Evolutionary conservation across 805 yeast genomes (phyloP).

Genomic region (Suhomyces canberraensis): DNA sequence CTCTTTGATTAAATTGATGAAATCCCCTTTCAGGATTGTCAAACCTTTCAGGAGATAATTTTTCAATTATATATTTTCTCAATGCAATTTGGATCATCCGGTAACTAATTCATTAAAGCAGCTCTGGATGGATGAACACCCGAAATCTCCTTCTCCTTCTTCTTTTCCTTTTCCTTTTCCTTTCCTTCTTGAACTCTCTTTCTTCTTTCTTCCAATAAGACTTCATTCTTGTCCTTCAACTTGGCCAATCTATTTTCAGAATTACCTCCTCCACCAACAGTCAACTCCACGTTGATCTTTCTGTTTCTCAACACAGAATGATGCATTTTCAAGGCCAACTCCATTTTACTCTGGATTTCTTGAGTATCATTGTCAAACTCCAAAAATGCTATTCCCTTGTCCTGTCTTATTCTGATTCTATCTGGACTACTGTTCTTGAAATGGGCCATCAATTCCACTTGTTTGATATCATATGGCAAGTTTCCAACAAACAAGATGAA

Average conservation of each 20-base stretch:
- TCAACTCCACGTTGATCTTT: constrained; percentile 90
- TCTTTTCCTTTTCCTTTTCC: constrained; percentile 31
- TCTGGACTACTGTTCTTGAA: constrained; percentile 74
- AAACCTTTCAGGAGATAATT: too few relatives aligned
- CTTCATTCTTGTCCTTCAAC: constrained; percentile 74
- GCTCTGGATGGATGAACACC: constrained; percentile 70
- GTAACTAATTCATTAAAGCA: constrained; percentile 34
- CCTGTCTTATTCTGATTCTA: constrained; percentile 70
- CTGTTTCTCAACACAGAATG: constrained; percentile 67
- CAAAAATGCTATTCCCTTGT: constrained; percentile 88
- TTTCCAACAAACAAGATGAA: constrained; percentile 89
- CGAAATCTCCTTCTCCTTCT: constrained; percentile 11
- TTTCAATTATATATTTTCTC: too few relatives aligned
- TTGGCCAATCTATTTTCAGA: constrained; percentile 62
- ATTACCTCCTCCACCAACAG: constrained; percentile 98
- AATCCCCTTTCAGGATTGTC: too few relatives aligned
- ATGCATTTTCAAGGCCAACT: constrained; percentile 79
- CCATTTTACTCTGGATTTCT: constrained; percentile 77
- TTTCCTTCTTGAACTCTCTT: constrained; percentile 51
- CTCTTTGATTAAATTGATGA: too few relatives aligned
- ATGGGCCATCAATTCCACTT: constrained; percentile 62
- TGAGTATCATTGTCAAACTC: constrained; percentile 64
- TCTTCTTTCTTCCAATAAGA: constrained; percentile 66
- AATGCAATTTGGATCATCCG: too few relatives aligned
- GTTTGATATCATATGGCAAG: constrained; percentile 68